Percentiles rank a stretch among this genome's conserved stretches.
These are phyloP conservation scores for Calonectria pseudoreteaudii DNA, from an alignment of 2,329 filamentous ascomycete species.

Conservation along the genomic window DNA sequence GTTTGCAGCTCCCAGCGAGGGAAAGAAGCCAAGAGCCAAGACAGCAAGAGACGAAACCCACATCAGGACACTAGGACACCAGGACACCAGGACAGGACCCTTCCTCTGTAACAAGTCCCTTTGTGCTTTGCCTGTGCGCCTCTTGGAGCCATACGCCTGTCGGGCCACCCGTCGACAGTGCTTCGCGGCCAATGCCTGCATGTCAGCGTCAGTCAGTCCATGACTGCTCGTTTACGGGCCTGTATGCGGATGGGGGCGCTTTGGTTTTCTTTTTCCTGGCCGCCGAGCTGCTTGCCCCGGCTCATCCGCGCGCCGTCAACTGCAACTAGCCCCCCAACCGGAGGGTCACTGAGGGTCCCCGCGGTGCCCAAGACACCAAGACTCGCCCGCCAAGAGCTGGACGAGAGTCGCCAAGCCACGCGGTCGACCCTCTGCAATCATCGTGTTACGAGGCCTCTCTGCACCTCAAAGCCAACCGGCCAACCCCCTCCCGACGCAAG, in stretches of 20 bases:
- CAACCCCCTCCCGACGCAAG: constrained; percentile 2
- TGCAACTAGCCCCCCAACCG: not conserved
- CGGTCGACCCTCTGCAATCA: not conserved
- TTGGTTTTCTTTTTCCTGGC: not conserved
- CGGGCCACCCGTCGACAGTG: not conserved
- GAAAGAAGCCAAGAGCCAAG: constrained; percentile 9
- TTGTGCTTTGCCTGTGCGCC: constrained; percentile 9
- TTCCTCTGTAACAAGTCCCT: not conserved
- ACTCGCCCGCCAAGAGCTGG: not conserved
- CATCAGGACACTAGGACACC: not conserved
- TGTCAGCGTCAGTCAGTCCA: not conserved
- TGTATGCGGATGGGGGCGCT: not conserved
- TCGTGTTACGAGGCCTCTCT: not conserved
- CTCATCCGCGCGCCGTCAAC: constrained; percentile 16
- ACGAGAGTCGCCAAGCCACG: not conserved
- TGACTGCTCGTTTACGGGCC: not conserved
- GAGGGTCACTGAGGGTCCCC: not conserved
- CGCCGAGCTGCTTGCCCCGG: not conserved
- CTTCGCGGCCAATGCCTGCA: not conserved
- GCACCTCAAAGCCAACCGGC: not conserved
- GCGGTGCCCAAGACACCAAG: not conserved
- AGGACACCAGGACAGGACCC: no score
- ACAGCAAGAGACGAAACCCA: constrained; percentile 16
- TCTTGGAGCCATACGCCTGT: not conserved
- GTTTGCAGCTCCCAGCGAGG: constrained; percentile 9